phyloP scores from a whole-genome alignment of 2,329 filamentous ascomycete genomes.

The Cladosporium sphaerospermum region DNA sequence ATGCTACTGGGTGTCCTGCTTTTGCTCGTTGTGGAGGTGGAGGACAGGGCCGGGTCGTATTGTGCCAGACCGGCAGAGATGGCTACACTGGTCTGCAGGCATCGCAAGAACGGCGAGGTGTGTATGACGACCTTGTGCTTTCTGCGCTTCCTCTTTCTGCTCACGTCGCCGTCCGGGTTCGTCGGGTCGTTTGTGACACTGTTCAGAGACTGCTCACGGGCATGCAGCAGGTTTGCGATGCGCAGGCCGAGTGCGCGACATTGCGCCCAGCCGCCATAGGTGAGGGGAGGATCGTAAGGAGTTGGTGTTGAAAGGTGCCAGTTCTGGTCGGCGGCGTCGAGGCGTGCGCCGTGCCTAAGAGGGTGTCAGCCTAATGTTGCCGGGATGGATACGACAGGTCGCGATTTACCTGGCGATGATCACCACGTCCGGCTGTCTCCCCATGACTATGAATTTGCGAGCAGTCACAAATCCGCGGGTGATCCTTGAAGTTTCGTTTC shows the following conservation, averaged over 20 bases:
- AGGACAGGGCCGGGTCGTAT: constrained; percentile 41
- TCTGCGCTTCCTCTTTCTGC: constrained; percentile 43
- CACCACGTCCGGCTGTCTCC: constrained; percentile 42
- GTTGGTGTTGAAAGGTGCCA: constrained; percentile 92
- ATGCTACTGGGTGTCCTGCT: constrained; percentile 24
- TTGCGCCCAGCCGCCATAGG: constrained; percentile 90
- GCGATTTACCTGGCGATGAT: constrained; percentile 43
- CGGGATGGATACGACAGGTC: constrained; percentile 2
- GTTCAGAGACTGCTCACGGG: constrained; percentile 35
- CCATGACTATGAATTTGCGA: constrained; percentile 26
- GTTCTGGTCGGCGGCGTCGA: constrained; percentile 88
- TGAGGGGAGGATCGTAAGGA: constrained; percentile 91
- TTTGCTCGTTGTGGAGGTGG: constrained; percentile 21
- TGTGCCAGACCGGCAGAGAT: constrained; percentile 80
- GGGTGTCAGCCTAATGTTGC: constrained; percentile 10
- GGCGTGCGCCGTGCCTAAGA: constrained; percentile 76
- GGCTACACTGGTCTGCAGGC: constrained; percentile 83
- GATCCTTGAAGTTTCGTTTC: too few relatives aligned
- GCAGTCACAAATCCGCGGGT: too few relatives aligned
- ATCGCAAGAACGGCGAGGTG: constrained; percentile 88
- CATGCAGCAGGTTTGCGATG: constrained; percentile 66
- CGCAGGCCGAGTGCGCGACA: constrained; percentile 72
- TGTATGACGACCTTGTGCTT: constrained; percentile 79
- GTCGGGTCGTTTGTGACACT: neutral
- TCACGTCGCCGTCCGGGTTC: neutral